phyloP scores from a whole-genome alignment of 345 rosid genomes.

The Murraya paniculata region DNA sequence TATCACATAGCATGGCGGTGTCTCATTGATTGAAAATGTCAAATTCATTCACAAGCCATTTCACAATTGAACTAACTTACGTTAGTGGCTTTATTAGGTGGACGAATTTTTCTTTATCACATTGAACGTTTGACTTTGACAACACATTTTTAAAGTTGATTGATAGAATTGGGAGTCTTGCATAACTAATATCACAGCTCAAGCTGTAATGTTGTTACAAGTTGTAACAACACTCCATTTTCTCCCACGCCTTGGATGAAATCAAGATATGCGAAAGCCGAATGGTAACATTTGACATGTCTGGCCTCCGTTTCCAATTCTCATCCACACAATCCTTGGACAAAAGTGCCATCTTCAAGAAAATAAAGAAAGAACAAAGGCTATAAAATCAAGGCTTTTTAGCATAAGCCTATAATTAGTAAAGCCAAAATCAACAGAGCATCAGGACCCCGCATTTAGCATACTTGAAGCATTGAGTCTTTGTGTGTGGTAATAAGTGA shows the following conservation, averaged over 20 bases:
- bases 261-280: conserved; percentile 27
- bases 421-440: neutral
- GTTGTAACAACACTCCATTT: neutral
- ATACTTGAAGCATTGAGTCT: conserved; percentile 27
- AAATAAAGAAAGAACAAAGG: neutral
- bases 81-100: too few relatives aligned
- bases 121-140: too few relatives aligned
- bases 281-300: conserved; percentile 30
- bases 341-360: conserved; percentile 30
- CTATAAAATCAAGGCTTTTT: neutral
- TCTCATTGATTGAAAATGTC: too few relatives aligned
- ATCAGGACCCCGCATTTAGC: neutral
- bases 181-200: too few relatives aligned
- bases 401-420: neutral
- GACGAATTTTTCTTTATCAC: too few relatives aligned
- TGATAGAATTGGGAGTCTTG: too few relatives aligned
- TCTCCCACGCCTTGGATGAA: conserved; percentile 19
- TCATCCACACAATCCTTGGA: conserved; percentile 32
- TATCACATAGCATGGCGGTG: too few relatives aligned
- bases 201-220: neutral
- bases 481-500: conserved; percentile 18
- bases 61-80: too few relatives aligned
- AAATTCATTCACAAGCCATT: too few relatives aligned
- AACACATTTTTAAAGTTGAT: too few relatives aligned
- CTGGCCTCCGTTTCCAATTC: conserved; percentile 24